A percentile compares a stretch with the other conserved stretches of the same genome.
These are phyloP conservation scores for Poa pratensis DNA, from an alignment of 176 grass and related monocot genomes.

Conservation along the genomic window DNA sequence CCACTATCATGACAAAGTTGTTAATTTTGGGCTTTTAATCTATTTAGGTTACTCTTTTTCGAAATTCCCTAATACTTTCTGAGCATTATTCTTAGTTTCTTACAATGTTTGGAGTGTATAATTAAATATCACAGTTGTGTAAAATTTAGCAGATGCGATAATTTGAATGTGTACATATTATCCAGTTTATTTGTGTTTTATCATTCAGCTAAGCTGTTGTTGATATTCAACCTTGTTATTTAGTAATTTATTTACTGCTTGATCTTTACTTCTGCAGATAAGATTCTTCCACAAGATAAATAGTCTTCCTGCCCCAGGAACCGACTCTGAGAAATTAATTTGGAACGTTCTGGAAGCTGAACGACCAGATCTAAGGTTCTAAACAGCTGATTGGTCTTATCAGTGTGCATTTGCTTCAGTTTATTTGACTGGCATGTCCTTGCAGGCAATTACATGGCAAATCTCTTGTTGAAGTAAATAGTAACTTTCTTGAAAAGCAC, in stretches of 20 bases:
- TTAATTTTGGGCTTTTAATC: conserved; percentile 24
- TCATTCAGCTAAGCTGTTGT: not conserved
- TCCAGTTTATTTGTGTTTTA: not conserved
- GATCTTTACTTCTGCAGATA: conserved; percentile 63
- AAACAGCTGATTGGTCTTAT: conserved; percentile 22
- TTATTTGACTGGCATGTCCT: conserved; percentile 40
- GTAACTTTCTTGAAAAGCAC: conserved; percentile 80
- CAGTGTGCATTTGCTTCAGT: not conserved
- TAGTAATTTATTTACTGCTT: conserved; percentile 27
- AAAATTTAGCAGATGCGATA: not conserved
- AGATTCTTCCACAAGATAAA: conserved; percentile 89
- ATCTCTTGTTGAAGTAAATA: conserved; percentile 84
- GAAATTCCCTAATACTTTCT: conserved; percentile 21
- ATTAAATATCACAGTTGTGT: not conserved
- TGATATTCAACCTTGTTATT: conserved; percentile 11
- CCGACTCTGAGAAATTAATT: conserved; percentile 89
- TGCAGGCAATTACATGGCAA: conserved; percentile 86
- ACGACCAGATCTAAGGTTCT: conserved; percentile 80
- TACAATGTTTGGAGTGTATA: conserved; percentile 29
- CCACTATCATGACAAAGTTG: not conserved
- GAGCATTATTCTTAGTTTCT: not conserved
- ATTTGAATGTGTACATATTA: not conserved
- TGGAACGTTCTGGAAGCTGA: conserved; percentile 90
- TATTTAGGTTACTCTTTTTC: not conserved
- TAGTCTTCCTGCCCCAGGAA: conserved; percentile 66